Evolutionary conservation across 1,284 basidiomycete genomes (phyloP), one percentile per base, ranked within the genome.

Genomic region (Gomphus sp.): DNA sequence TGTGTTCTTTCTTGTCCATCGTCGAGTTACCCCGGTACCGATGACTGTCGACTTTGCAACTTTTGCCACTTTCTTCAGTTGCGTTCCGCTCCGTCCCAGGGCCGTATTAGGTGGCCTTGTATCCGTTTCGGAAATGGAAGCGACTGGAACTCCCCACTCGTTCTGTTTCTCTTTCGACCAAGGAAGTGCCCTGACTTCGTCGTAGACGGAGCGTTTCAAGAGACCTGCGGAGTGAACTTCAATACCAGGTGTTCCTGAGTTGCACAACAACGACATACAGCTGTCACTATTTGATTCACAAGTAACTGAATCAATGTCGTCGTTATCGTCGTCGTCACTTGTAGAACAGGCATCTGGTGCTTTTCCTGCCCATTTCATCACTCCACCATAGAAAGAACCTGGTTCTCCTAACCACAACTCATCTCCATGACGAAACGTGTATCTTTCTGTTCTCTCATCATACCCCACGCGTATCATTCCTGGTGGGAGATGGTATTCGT

Each of bases 401-500:
- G 56, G 47, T 39, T 57, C 56, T 41, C 56, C 56, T 16, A 50
- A 7, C 56, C 56, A 57, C 18, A 57, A 39, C 4, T 57, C 47
- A 37, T 57, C 41, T n/a, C 56, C 56, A 10, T 57, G 34, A 18
- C 47, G 69, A 60, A 81, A 84, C 2, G 72, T 76, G 60, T 82
- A 83, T 9, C 72, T 67, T 16, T 70, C 64, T 0, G 75, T 72
- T 54, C 82, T 79, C 2, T 78, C 72, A 60, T 83, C 81, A 59
- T 83, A 84, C 3, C 68, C 77, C 11, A 77, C 71, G 5, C 81
- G 72, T 43, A 67, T 69, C 66, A 82, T 71, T 39, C 80, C 82
- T 50, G 76, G 71, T 6, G 82, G 81, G 18, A 84, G 73, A 43
- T 76, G 75, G 52, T 67, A 66, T 14, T 66, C 41, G 54, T 84